Percentiles rank a stretch among this genome's conserved stretches.
Conservation (phyloP, 1,284 basidiomycete genomes). For the Irpex sp. region DNA sequence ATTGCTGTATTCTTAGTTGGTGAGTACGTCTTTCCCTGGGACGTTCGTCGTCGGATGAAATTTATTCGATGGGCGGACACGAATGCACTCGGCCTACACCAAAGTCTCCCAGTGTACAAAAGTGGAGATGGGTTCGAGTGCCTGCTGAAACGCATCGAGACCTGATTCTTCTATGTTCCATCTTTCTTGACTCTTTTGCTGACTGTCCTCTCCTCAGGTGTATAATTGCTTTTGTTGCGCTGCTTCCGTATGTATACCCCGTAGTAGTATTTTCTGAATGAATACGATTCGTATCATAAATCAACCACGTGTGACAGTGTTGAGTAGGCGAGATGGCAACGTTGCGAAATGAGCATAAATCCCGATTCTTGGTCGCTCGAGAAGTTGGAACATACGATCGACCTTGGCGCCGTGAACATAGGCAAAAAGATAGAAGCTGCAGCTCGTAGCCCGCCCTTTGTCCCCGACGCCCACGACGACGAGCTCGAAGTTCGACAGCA, state of each 20-base stretch:
- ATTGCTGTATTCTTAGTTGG: too few relatives aligned
- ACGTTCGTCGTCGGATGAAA: constrained; percentile 36
- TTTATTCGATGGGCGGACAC: constrained; percentile 65
- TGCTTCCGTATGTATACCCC: not conserved
- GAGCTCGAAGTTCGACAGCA: not conserved
- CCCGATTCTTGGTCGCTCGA: too few relatives aligned
- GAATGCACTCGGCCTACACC: constrained; percentile 46
- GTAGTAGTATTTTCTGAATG: not conserved
- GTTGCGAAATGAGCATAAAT: not conserved
- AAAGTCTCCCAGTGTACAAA: constrained; percentile 56
- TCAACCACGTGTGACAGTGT: not conserved
- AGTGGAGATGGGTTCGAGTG: constrained; percentile 52
- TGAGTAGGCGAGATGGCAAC: not conserved
- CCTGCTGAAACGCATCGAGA: constrained; percentile 74
- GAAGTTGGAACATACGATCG: not conserved
- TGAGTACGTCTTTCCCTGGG: constrained; percentile 19
- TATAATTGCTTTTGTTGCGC: not conserved
- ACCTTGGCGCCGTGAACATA: not conserved
- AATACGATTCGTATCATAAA: too few relatives aligned
- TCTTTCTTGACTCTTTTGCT: not conserved
- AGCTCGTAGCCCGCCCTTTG: not conserved
- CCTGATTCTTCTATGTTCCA: constrained; percentile 36
- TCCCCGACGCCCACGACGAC: not conserved
- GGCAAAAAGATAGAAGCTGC: not conserved
- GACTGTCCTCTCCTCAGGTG: not conserved